These are phyloP conservation scores for Rubus parviflorus DNA, from an alignment of 306 rosid genomes.

Conservation along the genomic window DNA sequence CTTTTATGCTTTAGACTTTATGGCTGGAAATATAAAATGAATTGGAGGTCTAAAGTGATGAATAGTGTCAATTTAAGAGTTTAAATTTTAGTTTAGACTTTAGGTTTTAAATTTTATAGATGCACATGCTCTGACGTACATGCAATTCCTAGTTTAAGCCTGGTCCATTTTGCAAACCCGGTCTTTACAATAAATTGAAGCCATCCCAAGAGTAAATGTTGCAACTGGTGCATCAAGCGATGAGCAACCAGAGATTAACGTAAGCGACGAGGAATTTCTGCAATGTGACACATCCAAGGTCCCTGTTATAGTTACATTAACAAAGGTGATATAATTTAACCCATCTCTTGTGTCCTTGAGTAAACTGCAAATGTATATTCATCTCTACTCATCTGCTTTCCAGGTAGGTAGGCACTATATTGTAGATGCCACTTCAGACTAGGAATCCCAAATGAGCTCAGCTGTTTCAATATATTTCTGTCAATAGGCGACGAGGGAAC, in stretches of 20 bases:
- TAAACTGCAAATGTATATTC: background rate
- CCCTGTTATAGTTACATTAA: conserved; percentile 80
- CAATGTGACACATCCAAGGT: conserved; percentile 83
- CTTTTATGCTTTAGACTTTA: no score
- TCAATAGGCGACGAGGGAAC: no score
- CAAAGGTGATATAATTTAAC: conserved; percentile 52
- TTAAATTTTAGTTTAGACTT: no score
- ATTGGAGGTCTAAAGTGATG: no score
- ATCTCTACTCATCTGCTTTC: conserved; percentile 12
- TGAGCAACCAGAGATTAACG: conserved; percentile 68
- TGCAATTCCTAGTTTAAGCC: no score
- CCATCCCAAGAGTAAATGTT: conserved; percentile 79
- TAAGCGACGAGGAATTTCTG: conserved; percentile 85
- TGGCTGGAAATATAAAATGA: conserved; percentile 28
- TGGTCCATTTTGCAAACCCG: no score
- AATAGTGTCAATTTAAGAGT: no score
- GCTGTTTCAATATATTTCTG: no score
- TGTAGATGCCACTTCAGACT: conserved; percentile 81
- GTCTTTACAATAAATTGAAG: no score
- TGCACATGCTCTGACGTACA: no score
- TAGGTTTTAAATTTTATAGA: no score
- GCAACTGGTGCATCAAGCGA: conserved; percentile 54
- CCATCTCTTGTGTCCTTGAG: background rate
- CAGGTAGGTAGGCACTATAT: conserved; percentile 81
- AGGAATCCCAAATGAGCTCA: conserved; percentile 92